Percentiles rank a stretch among this genome's conserved stretches.
These are phyloP conservation scores for Aquilaria agallochum DNA, from an alignment of 441 rosid species.

Conservation along the genomic window DNA sequence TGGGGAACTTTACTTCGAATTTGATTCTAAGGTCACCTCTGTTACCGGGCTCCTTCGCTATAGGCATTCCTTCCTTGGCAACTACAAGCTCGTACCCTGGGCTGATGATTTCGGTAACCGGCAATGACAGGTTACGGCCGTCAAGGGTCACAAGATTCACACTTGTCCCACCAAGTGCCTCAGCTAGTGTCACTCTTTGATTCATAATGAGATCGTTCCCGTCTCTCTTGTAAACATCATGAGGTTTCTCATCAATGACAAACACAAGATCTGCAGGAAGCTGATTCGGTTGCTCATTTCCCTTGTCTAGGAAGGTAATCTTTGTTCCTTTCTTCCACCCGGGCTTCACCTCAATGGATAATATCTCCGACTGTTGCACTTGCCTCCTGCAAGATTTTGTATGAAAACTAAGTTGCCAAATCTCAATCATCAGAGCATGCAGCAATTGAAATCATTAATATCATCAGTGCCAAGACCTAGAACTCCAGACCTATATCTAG, in stretches of 20 bases:
- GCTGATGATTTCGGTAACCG: constrained; percentile 63
- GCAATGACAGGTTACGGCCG: constrained; percentile 53
- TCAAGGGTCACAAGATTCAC: constrained; percentile 59
- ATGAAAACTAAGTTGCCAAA: background rate
- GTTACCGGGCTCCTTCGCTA: constrained; percentile 72
- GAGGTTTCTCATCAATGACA: constrained; percentile 78
- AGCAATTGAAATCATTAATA: no score
- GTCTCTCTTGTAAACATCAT: constrained; percentile 62
- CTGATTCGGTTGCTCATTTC: constrained; percentile 82
- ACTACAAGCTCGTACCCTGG: constrained; percentile 83
- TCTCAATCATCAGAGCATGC: no score
- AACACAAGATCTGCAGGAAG: constrained; percentile 92
- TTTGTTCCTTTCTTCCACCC: constrained; percentile 98
- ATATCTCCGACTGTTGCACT: constrained; percentile 66
- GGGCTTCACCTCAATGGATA: constrained; percentile 83
- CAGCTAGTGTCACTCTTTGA: constrained; percentile 60
- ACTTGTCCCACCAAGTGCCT: constrained; percentile 78
- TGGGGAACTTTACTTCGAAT: constrained; percentile 82
- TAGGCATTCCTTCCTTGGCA: constrained; percentile 87
- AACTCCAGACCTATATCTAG: no score
- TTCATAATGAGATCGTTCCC: constrained; percentile 68
- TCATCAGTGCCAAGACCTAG: no score
- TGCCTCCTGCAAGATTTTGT: constrained; percentile 43
- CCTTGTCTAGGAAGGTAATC: constrained; percentile 88
- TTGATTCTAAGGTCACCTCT: constrained; percentile 67